phyloP scores from a whole-genome alignment of 2,329 filamentous ascomycete genomes.

The Alternaria panax region DNA sequence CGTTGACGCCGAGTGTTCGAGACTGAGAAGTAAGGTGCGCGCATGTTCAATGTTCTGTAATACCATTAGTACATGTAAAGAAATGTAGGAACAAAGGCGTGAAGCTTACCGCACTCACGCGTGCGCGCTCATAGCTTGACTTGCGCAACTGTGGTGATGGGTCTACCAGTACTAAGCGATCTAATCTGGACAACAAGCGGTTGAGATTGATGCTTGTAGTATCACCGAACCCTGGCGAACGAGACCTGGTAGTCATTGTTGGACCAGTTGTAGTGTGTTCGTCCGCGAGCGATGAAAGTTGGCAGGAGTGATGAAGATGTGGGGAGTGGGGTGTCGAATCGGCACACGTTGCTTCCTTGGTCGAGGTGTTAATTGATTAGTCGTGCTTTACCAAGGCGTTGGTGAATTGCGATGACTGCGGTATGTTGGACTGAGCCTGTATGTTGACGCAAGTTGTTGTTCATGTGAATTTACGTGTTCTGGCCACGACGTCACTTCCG shows the following conservation, averaged over 20 bases:
- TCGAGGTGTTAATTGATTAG: not conserved
- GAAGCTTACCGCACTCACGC: slow-evolving; percentile 60
- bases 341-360: not conserved
- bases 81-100: not conserved
- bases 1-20: slow-evolving; percentile 72
- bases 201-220: slow-evolving; percentile 60
- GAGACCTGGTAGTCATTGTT: slow-evolving; percentile 34
- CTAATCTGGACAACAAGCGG: slow-evolving; percentile 70
- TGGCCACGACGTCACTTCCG: slow-evolving; percentile 21
- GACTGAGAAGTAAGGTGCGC: slow-evolving; percentile 69
- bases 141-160: slow-evolving; percentile 65
- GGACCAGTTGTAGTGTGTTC: not conserved
- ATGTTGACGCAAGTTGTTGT: slow-evolving; percentile 1
- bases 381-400: not conserved
- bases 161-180: slow-evolving; percentile 69
- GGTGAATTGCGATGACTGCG: not conserved
- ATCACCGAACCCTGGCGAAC: slow-evolving; percentile 36
- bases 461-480: slow-evolving; percentile 2
- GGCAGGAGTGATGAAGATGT: not conserved
- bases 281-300: not conserved
- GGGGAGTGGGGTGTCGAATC: not conserved
- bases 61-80: slow-evolving; percentile 2
- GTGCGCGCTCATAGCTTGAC: slow-evolving; percentile 72
- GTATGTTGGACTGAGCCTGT: not conserved
- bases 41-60: slow-evolving; percentile 75